Evolutionary conservation across 495 filamentous ascomycete species (phyloP).

Genomic region (Hypoxylon fuscum): DNA sequence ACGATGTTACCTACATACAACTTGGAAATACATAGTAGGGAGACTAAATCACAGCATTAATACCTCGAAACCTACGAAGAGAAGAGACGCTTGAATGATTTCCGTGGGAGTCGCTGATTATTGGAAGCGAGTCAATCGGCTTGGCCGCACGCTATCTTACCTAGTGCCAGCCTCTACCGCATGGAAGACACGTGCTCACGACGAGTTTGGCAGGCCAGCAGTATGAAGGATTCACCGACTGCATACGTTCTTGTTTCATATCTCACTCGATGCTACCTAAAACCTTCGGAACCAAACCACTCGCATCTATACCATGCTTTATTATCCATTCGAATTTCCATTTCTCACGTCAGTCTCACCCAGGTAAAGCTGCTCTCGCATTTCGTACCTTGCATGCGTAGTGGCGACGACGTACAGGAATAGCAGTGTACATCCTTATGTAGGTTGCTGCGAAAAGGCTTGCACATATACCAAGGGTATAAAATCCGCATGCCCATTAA

Average conservation of each 20-base stretch:
- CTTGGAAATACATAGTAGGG: too few species aligned
- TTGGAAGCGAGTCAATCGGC: not conserved
- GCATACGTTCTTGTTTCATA: conserved; percentile 37
- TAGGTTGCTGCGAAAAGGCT: too few species aligned
- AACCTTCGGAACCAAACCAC: conserved; percentile 6
- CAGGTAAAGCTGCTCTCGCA: conserved; percentile 14
- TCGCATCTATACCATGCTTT: conserved; percentile 11
- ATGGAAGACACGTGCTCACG: conserved; percentile 33
- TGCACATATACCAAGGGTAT: too few species aligned
- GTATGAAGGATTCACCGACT: conserved; percentile 32
- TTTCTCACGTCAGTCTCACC: conserved; percentile 35
- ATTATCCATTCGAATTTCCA: conserved; percentile 5
- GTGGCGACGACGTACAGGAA: too few species aligned
- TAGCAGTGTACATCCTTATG: too few species aligned
- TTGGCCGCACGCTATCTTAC: conserved; percentile 7
- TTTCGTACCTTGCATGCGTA: conserved; percentile 37
- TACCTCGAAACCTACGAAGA: too few species aligned
- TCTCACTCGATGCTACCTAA: conserved; percentile 29
- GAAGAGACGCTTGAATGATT: not conserved
- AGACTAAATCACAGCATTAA: too few species aligned
- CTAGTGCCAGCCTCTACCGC: too few species aligned
- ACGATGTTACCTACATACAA: not conserved
- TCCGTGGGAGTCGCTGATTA: not conserved
- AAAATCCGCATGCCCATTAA: too few species aligned
- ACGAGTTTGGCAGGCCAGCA: conserved; percentile 13